Evolutionary conservation across 1,139 yeast species (phyloP).

Genomic region (Saccharomycopsis crataegensis): DNA sequence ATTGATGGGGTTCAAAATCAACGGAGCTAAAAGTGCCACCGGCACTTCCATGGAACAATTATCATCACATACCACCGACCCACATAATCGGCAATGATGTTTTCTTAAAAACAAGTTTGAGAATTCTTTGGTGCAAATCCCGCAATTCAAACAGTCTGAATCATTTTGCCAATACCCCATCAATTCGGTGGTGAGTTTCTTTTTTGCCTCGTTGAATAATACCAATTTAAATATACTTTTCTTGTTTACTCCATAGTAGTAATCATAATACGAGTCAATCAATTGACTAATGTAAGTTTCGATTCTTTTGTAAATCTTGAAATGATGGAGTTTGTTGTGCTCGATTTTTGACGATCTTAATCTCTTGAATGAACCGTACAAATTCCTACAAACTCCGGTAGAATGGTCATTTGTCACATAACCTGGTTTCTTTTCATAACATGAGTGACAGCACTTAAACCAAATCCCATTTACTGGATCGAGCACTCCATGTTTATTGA

Average conservation of each 20-base stretch:
- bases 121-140: constrained; percentile 55
- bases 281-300: constrained; percentile 37
- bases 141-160: constrained; percentile 43
- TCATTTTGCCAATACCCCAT: constrained; percentile 55
- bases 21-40: constrained; percentile 38
- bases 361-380: constrained; percentile 29
- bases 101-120: constrained; percentile 50
- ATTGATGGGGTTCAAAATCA: constrained; percentile 24
- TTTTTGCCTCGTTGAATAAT: constrained; percentile 10
- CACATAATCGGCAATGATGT: constrained; percentile 88
- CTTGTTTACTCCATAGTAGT: constrained; percentile 2
- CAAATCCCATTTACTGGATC: constrained; percentile 48
- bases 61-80: constrained; percentile 73
- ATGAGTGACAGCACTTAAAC: constrained; percentile 61
- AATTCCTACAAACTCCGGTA: neutral
- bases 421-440: constrained; percentile 54
- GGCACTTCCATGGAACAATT: constrained; percentile 73
- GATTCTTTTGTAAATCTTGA: constrained; percentile 59
- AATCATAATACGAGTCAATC: constrained; percentile 21
- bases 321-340: constrained; percentile 40
- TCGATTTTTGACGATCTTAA: constrained; percentile 35
- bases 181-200: neutral
- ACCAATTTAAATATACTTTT: constrained; percentile 5
- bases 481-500: constrained; percentile 38
- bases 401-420: constrained; percentile 25